Conservation (phyloP, 2,329 filamentous ascomycete species). For the Epichloe sylvatica region DNA sequence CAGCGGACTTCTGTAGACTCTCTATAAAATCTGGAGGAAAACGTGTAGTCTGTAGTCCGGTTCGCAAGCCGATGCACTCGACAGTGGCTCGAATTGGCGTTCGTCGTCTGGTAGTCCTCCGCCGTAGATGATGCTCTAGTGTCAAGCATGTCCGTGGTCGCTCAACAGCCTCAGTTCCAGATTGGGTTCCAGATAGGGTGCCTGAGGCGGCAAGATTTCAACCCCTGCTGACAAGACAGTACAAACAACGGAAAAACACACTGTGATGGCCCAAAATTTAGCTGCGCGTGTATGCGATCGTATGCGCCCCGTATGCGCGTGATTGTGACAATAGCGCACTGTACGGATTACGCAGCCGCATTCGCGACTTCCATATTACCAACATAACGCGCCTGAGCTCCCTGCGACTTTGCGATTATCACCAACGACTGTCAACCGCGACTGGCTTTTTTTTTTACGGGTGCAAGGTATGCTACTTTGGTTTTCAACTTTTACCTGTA, state of each 20-base stretch:
- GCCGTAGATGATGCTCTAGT: not conserved
- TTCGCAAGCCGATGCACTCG: not conserved
- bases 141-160: not conserved
- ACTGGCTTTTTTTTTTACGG: conserved; percentile 1
- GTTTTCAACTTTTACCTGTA: not conserved
- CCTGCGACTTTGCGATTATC: not conserved
- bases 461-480: conserved; percentile 1
- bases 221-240: conserved; percentile 5
- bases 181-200: conserved; percentile 5
- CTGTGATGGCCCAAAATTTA: not conserved
- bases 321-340: conserved; percentile 3
- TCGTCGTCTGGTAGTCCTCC: not conserved
- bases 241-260: not conserved
- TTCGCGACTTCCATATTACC: conserved; percentile 1
- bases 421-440: not conserved
- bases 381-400: conserved; percentile 3
- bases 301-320: not conserved
- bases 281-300: too few species aligned
- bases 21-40: not conserved
- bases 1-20: conserved; percentile 14
- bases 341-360: conserved; percentile 1
- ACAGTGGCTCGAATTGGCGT: conserved; percentile 1
- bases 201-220: conserved; percentile 10
- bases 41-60: not conserved
- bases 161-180: not conserved